Evolutionary conservation across 1,284 basidiomycete species (phyloP).

Genomic region (Puccinia horiana): DNA sequence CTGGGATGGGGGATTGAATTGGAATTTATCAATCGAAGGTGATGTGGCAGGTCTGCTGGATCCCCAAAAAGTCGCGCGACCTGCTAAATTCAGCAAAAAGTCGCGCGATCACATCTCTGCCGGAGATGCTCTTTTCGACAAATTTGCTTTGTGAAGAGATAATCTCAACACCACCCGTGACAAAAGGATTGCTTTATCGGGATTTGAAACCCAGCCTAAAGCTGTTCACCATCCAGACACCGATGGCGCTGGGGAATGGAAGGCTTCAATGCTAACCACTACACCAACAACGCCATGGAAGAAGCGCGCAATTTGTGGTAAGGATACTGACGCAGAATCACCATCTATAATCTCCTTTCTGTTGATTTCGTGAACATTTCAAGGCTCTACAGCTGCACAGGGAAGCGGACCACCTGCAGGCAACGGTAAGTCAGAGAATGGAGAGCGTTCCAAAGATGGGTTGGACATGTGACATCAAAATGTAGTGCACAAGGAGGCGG

Average conservation of each 20-base stretch:
- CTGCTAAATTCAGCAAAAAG: no score
- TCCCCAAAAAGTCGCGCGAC: no score
- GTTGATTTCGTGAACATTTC: neutral
- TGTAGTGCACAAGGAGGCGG: neutral
- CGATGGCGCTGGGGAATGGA: neutral
- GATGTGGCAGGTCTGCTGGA: no score
- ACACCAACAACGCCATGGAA: conserved; percentile 44
- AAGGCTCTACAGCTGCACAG: neutral
- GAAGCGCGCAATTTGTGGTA: neutral
- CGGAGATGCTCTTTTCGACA: no score
- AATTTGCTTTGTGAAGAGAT: no score
- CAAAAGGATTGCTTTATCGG: conserved; percentile 41
- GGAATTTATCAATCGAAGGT: no score
- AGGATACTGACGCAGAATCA: neutral
- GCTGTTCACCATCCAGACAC: neutral
- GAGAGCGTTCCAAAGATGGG: neutral
- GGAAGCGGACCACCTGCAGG: no score
- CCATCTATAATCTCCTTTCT: neutral
- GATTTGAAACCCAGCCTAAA: conserved; percentile 46
- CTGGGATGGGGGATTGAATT: no score
- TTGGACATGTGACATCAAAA: neutral
- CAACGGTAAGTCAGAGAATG: no score
- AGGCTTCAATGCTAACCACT: conserved; percentile 50
- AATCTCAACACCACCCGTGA: no score
- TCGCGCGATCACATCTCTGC: no score